These are phyloP conservation scores for Calonectria ilicicola DNA, from an alignment of 2,329 filamentous ascomycete species.

Conservation along the genomic window DNA sequence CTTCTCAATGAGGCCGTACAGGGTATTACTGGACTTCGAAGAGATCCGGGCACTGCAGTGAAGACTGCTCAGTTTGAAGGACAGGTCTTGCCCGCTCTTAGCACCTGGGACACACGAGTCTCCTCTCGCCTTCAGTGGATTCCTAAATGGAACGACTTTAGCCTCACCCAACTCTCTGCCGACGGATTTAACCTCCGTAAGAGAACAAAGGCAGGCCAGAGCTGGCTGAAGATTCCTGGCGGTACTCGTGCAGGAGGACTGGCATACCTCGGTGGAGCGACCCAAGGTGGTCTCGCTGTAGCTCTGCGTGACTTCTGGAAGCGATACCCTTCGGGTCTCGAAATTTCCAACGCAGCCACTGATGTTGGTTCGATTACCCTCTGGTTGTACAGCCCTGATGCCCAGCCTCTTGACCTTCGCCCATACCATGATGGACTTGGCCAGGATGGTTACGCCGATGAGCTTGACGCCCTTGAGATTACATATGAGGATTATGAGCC, in stretches of 20 bases:
- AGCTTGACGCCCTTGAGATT: conserved; percentile 70
- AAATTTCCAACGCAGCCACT: conserved; percentile 62
- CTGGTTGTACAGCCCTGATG: conserved; percentile 71
- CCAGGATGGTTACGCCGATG: conserved; percentile 65
- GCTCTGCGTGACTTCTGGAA: conserved; percentile 74
- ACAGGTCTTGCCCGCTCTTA: conserved; percentile 53
- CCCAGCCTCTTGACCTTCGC: conserved; percentile 66
- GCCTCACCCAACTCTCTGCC: conserved; percentile 66
- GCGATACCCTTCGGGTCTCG: conserved; percentile 69
- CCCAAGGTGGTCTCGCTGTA: conserved; percentile 68
- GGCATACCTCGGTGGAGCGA: conserved; percentile 69
- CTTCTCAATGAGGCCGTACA: conserved; percentile 69
- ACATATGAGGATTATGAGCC: conserved; percentile 74
- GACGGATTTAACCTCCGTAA: conserved; percentile 73
- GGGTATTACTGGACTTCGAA: conserved; percentile 69
- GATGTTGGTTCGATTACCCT: conserved; percentile 66
- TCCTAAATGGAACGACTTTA: conserved; percentile 69
- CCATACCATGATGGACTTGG: conserved; percentile 70
- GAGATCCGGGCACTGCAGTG: conserved; percentile 63
- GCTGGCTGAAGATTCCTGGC: conserved; percentile 69
- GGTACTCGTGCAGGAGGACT: conserved; percentile 67
- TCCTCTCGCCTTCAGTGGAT: conserved; percentile 65
- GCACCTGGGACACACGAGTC: conserved; percentile 61
- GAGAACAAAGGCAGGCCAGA: conserved; percentile 66
- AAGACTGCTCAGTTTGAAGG: conserved; percentile 64